phyloP scores from a whole-genome alignment of 2,329 filamentous ascomycete genomes.

The Aspergillus versicolor region DNA sequence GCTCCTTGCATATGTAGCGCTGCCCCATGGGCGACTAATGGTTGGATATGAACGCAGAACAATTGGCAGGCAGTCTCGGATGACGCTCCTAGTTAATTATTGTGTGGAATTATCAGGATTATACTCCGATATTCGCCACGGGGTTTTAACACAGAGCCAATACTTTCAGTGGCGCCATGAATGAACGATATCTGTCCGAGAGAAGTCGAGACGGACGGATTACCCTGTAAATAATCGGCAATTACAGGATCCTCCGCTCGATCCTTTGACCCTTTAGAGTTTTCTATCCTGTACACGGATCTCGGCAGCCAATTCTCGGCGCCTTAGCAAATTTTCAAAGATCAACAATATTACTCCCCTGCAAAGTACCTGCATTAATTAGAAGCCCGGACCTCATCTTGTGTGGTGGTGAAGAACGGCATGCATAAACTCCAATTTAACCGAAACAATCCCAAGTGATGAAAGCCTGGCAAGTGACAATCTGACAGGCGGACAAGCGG shows the following conservation, averaged over 20 bases:
- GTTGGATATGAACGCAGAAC: constrained; percentile 1
- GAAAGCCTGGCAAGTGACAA: neutral
- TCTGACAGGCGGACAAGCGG: neutral
- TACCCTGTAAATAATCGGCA: neutral
- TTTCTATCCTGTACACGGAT: neutral
- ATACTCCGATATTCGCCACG: neutral
- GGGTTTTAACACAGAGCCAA: neutral
- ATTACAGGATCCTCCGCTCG: neutral
- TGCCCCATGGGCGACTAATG: constrained; percentile 2
- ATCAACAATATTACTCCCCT: constrained; percentile 23
- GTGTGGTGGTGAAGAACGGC: constrained; percentile 3
- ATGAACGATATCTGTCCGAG: neutral
- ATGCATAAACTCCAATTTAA: constrained; percentile 5
- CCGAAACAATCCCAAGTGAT: neutral
- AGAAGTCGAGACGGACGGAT: neutral
- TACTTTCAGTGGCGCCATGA: neutral
- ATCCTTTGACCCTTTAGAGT: neutral
- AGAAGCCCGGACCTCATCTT: constrained; percentile 11
- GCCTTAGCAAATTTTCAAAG: constrained; percentile 12
- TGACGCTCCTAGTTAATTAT: neutral
- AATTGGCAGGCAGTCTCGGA: neutral
- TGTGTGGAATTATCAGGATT: neutral
- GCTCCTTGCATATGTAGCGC: neutral
- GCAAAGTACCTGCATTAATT: constrained; percentile 18
- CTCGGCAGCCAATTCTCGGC: constrained; percentile 15